A percentile compares a stretch with the other conserved stretches of the same genome.
These are phyloP conservation scores for Pilobolus umbonatus DNA, from an alignment of 192 early-diverging fungal species.

Conservation along the genomic window DNA sequence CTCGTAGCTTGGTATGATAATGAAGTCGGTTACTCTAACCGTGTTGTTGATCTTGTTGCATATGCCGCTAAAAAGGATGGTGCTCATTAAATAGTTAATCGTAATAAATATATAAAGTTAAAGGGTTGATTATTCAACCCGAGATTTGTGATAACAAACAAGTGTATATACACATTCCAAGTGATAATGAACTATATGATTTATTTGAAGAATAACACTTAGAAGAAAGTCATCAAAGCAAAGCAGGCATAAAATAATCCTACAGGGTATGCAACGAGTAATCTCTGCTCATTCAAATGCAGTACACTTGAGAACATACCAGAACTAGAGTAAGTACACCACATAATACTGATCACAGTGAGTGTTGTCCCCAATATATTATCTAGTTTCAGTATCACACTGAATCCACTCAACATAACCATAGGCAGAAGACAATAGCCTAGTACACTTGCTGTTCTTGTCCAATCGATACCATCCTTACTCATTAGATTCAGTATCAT, in stretches of 20 bases:
- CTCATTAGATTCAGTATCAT: constrained; percentile 93
- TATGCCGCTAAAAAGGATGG: constrained; percentile 52
- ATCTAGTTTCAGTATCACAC: constrained; percentile 64
- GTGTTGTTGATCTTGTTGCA: constrained; percentile 84
- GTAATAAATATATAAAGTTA: no score
- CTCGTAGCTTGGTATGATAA: constrained; percentile 32
- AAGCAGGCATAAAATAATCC: constrained; percentile 90
- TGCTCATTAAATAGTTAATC: constrained; percentile 26
- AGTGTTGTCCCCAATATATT: constrained; percentile 57
- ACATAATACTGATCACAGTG: constrained; percentile 69
- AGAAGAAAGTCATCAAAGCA: constrained; percentile 89
- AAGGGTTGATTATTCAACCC: no score
- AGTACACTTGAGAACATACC: constrained; percentile 93
- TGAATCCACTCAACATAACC: constrained; percentile 81
- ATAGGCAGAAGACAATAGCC: constrained; percentile 97
- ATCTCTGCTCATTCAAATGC: constrained; percentile 86
- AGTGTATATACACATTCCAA: no score
- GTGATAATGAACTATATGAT: no score
- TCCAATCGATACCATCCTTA: constrained; percentile 78
- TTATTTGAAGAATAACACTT: no score
- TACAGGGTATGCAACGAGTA: constrained; percentile 94
- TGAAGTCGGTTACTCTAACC: constrained; percentile 88
- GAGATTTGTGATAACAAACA: no score
- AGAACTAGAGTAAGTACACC: constrained; percentile 85
- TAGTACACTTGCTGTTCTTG: constrained; percentile 87